phyloP scores from a whole-genome alignment of 2,329 filamentous ascomycete genomes.

The Escovopsis sp. region DNA sequence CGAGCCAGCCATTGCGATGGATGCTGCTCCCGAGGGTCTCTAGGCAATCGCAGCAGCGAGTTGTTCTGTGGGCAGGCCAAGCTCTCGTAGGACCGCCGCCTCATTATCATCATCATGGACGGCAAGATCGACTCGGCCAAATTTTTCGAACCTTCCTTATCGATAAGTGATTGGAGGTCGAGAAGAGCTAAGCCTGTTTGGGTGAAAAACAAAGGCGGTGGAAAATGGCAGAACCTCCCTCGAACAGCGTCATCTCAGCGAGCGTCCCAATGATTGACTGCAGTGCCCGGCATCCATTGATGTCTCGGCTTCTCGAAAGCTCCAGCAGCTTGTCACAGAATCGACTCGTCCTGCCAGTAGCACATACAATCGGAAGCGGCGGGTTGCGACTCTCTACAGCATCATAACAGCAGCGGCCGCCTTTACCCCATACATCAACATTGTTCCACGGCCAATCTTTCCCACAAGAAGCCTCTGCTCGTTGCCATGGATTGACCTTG shows the following conservation, averaged over 20 bases:
- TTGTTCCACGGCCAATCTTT: too few species aligned
- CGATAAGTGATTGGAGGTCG: background rate
- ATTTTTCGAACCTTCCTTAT: slow-evolving; percentile 6
- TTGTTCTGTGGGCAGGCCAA: background rate
- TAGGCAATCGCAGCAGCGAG: background rate
- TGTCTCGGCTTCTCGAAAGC: background rate
- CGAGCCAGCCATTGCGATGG: slow-evolving; percentile 66
- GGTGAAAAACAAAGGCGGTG: slow-evolving; percentile 6
- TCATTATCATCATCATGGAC: background rate
- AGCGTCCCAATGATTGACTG: background rate
- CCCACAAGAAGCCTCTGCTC: too few species aligned
- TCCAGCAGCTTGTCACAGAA: background rate
- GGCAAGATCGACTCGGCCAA: background rate
- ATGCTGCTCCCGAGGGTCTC: background rate
- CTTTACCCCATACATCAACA: too few species aligned
- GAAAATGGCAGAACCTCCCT: slow-evolving; percentile 8
- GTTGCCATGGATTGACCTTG: slow-evolving; percentile 5
- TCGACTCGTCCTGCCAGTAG: slow-evolving; percentile 4
- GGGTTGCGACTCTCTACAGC: too few species aligned
- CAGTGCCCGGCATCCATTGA: background rate
- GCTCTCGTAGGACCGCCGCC: background rate
- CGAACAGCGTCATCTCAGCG: slow-evolving; percentile 1
- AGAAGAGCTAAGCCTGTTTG: background rate
- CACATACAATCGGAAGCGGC: too few species aligned
- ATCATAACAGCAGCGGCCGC: too few species aligned